Evolutionary conservation across 331 rosid genomes (phyloP), one percentile per base, ranked within the genome.

Genomic region (Malus hybrid): DNA sequence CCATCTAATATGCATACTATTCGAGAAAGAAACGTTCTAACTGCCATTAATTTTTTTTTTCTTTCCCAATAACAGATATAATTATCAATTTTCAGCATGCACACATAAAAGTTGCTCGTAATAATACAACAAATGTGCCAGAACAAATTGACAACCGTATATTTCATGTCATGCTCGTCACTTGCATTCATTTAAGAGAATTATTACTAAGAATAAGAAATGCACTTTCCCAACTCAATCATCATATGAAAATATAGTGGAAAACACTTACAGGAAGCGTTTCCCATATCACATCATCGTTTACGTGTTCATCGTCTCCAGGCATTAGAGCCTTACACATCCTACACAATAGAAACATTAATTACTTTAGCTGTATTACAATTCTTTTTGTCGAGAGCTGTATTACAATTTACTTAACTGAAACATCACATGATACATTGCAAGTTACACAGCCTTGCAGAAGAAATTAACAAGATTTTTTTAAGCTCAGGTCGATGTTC

Each of bases 291-390:
- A 95, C 96, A 79, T 93, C 98, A 27, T 93, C 97, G 1, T 82
- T 91, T 88, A 91, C 82, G 59, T 80, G 84, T 57, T 93, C 98
- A 52, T 93, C 97, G 44, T 93, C 98, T 56, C 98, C 91, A 71
- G 98, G 98, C 89, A 93, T 89, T 82, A 93, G 85, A 73, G 97
- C 93, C 73, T 90, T 88, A 72, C 98, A 91, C 98, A 91, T 93
- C 94, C 98, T 93, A 78, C 42, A 60, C 31, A 74, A 66, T 54
- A 82, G 57, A 75, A 57, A 52, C 52, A 74, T 27, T 61, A 65
- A 76, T 76, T 67, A 79, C 68, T 67, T 72, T 73, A 19, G 19
- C 42, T 59, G 60, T 24, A 24, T 24, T 24, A 24, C 24, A 24
- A 24, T 24, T 24, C 24, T 24, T 24, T 24, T 24, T 24, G 24